Evolutionary conservation across 495 filamentous ascomycete genomes (phyloP).

Genomic region (Pyrenopolyporus hunteri): DNA sequence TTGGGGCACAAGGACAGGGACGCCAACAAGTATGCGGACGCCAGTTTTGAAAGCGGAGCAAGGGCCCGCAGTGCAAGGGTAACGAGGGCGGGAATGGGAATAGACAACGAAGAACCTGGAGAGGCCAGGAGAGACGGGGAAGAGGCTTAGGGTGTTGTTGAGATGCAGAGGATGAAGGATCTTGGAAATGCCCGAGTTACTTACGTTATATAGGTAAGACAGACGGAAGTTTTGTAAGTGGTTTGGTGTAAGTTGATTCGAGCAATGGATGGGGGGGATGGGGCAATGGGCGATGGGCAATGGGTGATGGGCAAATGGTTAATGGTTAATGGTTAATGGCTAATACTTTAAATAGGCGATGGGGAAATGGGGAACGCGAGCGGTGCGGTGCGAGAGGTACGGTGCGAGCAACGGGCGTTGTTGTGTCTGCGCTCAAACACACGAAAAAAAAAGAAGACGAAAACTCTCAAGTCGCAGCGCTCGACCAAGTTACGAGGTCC

Average conservation of each 20-base stretch:
- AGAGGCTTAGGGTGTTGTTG: neutral
- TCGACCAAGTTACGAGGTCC: constrained; percentile 22
- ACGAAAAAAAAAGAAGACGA: too few relatives aligned
- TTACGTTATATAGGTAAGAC: too few relatives aligned
- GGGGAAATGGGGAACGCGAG: too few relatives aligned
- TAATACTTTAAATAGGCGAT: too few relatives aligned
- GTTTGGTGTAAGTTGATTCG: constrained; percentile 35
- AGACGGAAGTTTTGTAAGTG: too few relatives aligned
- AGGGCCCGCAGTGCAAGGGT: constrained; percentile 35
- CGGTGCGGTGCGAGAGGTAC: too few relatives aligned
- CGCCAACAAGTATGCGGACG: constrained; percentile 20
- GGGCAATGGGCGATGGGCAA: neutral
- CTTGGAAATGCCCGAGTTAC: constrained; percentile 12
- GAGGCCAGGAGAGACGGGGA: neutral
- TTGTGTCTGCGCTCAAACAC: too few relatives aligned
- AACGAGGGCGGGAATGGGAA: constrained; percentile 22
- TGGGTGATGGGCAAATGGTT: too few relatives aligned
- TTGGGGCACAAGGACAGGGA: constrained; percentile 31
- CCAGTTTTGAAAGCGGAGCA: constrained; percentile 34
- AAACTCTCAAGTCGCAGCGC: constrained; percentile 22
- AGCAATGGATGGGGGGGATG: neutral
- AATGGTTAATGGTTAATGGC: too few relatives aligned
- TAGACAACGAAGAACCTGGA: neutral
- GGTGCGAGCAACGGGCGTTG: too few relatives aligned
- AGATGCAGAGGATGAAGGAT: constrained; percentile 1